Conservation (phyloP, 139 green algal species). For the Tetradesmus lagerheimii region DNA sequence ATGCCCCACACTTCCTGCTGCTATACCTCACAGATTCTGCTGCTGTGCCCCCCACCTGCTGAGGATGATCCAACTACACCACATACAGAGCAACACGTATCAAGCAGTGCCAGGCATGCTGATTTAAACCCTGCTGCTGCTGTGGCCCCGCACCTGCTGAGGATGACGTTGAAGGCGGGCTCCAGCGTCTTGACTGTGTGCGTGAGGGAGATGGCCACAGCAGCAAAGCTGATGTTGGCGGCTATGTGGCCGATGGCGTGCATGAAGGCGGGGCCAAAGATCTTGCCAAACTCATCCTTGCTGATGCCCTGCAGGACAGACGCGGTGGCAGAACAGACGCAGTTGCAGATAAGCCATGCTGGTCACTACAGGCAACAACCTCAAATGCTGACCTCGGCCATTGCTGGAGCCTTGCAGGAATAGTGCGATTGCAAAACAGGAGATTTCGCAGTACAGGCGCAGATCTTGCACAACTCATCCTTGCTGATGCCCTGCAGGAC, state of each 20-base stretch:
- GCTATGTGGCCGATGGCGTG: slow-evolving; percentile 98
- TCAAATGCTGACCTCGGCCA: no score
- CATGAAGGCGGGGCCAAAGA: slow-evolving; percentile 93
- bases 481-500: slow-evolving; percentile 79
- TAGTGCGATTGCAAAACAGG: slow-evolving; percentile 79
- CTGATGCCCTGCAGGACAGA: slow-evolving; percentile 76
- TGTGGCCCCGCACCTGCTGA: slow-evolving; percentile 55
- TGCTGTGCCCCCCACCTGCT: no score
- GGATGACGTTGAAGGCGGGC: slow-evolving; percentile 96
- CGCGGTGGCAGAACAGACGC: slow-evolving; percentile 84
- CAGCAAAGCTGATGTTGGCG: slow-evolving; percentile 98
- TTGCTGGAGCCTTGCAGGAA: slow-evolving; percentile 79
- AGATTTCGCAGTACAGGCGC: no score
- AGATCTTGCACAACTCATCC: slow-evolving; percentile 90
- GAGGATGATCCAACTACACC: no score
- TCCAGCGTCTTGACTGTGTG: slow-evolving; percentile 99
- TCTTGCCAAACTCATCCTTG: slow-evolving; percentile 87
- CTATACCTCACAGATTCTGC: no score
- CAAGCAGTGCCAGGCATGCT: neutral
- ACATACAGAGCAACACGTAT: no score
- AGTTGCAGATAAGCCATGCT: no score
- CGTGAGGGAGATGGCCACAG: slow-evolving; percentile 98
- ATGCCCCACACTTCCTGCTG: no score
- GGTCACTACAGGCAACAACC: no score
- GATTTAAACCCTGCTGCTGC: neutral